Evolutionary conservation across 1,139 yeast species (phyloP), one percentile per base, ranked within the genome.

Genomic region (Candida dubliniensis): DNA sequence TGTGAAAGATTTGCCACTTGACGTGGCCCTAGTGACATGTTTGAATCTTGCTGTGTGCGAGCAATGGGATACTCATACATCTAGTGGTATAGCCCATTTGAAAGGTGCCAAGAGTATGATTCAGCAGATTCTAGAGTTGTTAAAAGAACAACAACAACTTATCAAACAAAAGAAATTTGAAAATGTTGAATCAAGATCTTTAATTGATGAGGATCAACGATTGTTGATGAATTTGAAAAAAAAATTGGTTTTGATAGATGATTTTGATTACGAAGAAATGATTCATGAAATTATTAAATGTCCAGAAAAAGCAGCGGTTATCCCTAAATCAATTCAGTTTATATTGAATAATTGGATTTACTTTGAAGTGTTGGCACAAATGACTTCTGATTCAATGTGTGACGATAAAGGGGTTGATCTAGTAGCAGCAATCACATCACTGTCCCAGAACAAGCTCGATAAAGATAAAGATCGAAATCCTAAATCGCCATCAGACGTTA

Each of bases 41-140:
- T 59, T 83, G 44, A 78, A 81, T 24, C 64, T 83, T 46, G 83
- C 87, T 0, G 76, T 81, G 41, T 76, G 84, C 40, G 89, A 84
- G 58, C 73, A 84, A 1, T 84, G 88, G 87, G 85, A 81, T 54
- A 74, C 83, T 14, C 84, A 77, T 50, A 81, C 76, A 4, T 74
- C 82, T 8, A 80, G 84, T 34, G 87, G 87, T 13, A 79, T 82
- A 43, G 83, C 85, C 1, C 88, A 82, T 63, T 69, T 81, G 48
- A 77, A 78, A 54, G 87, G 87, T 12, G 87, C 88, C 2, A 74
- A 79, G 48, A 76, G 81, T 27, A 79, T 82, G 77, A 80, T 82
- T 49, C 75, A 75, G 47, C 72, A 70, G 48, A 74, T 77, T 2
- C 58, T 71, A 57, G 48, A 63, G 35, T 47, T 71, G 25, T 58